Percentiles rank a stretch among this genome's conserved stretches.
phyloP scores from a whole-genome alignment of 495 filamentous ascomycete species.

The Choiromyces venosus region DNA sequence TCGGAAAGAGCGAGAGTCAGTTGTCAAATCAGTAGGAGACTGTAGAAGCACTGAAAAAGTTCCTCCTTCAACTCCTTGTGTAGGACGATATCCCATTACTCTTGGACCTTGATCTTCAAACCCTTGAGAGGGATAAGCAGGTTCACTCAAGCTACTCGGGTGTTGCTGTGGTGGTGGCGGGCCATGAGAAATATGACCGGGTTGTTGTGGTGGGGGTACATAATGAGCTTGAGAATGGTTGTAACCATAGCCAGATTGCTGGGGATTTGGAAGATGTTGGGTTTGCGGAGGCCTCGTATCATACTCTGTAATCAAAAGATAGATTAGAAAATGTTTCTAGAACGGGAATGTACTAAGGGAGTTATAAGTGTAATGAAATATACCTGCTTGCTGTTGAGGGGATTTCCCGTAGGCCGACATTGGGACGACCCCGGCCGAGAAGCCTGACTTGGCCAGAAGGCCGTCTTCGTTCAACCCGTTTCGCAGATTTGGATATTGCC shows the following conservation, averaged over 20 bases:
- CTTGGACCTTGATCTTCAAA: conserved; percentile 57
- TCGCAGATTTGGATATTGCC: conserved; percentile 31
- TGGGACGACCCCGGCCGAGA: conserved; percentile 46
- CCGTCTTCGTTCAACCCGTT: conserved; percentile 43
- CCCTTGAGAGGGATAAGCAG: conserved; percentile 35
- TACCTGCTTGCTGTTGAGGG: conserved; percentile 49
- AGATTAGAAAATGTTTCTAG: conserved; percentile 15
- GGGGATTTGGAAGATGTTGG: conserved; percentile 40
- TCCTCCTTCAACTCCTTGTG: conserved; percentile 61
- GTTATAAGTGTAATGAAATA: conserved; percentile 34
- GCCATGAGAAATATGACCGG: conserved; percentile 27
- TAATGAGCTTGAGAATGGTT: conserved; percentile 37
- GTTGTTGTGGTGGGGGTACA: conserved; percentile 29
- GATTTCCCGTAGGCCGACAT: conserved; percentile 56
- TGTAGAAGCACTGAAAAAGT: conserved; percentile 66
- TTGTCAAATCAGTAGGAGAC: conserved; percentile 63
- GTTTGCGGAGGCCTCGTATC: conserved; percentile 47
- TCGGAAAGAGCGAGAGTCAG: conserved; percentile 54
- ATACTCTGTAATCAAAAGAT: conserved; percentile 45
- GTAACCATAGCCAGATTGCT: conserved; percentile 37
- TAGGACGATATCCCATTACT: conserved; percentile 63
- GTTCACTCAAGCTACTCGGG: conserved; percentile 32
- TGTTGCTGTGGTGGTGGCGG: conserved; percentile 34
- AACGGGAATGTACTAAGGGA: background rate
- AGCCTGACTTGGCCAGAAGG: conserved; percentile 46